Evolutionary conservation across 805 yeast genomes (phyloP), one percentile per base, ranked within the genome.

Genomic region (Cyberlindnera bimundalis): DNA sequence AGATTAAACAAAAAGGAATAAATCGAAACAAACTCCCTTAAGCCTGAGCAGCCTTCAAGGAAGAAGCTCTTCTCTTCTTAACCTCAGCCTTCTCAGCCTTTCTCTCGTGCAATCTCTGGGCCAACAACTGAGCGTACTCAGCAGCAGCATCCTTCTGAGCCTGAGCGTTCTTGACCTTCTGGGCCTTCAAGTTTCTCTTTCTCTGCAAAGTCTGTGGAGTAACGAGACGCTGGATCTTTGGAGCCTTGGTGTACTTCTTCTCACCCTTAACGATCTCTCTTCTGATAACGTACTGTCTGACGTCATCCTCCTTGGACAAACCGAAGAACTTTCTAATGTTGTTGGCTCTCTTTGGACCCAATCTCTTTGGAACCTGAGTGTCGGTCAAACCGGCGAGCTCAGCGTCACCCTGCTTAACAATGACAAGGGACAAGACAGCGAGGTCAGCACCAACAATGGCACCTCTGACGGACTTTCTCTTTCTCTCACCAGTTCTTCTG

Each of bases 271-370:
- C 83, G 60, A 93, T 84, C 73, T 91, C 96, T 78, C 99, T 90
- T 81, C 98, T 93, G 68, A 93, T 82, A 62, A 93, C 99, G 74
- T 79, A 93, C 75, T 78, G 75, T 70, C 74, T 71, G 55, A 70
- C 76, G 60, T 68, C 73, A 58, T 68, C 73, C 60, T 68, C 95
- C 79, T 87, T 85, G 75, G 95, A 69, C 65, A 88, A 84, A 78
- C 97, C 98, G 70, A 87, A 93, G 96, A 93, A 93, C 77, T 93
- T 91, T 85, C 98, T 90, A 75, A 93, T 93, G 91, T 91, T 76
- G 95, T 89, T 91, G 68, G 99, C 99, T 85, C 99, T 89, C 95
- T 93, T 93, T 76, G 99, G 99, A 68, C 99, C 99, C 69, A 93
- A 84, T 82, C 98, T 90, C 84, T 91, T 93, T 78, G 99, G 96